A percentile compares a stretch with the other conserved stretches of the same genome.
These are phyloP conservation scores for Pulveroboletus sp. DNA, from an alignment of 768 basidiomycete species.

Conservation along the genomic window DNA sequence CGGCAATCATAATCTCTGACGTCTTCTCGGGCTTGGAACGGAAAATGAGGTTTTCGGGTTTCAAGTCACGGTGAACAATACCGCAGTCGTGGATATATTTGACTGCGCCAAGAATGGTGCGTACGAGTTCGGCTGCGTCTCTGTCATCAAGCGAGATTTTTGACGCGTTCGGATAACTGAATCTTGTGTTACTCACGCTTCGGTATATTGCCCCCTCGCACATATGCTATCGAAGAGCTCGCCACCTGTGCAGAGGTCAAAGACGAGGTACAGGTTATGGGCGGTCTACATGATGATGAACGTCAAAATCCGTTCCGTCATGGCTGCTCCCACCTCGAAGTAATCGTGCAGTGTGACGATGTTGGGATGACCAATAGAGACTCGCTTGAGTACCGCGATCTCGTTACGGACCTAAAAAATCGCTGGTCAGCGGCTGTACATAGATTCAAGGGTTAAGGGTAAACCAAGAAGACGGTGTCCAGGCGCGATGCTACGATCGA, in stretches of 20 bases:
- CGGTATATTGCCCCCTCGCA: conserved; percentile 94
- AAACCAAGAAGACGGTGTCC: background rate
- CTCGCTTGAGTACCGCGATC: conserved; percentile 88
- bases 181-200: conserved; percentile 55
- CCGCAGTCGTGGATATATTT: conserved; percentile 87
- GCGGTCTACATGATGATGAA: conserved; percentile 51
- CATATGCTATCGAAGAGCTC: conserved; percentile 99
- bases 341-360: conserved; percentile 95
- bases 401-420: conserved; percentile 83
- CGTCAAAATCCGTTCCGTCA: background rate
- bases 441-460: conserved; percentile 14
- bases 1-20: conserved; percentile 94
- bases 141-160: conserved; percentile 39
- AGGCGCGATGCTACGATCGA: conserved; percentile 12
- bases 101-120: conserved; percentile 83
- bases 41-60: conserved; percentile 98
- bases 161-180: background rate
- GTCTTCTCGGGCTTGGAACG: conserved; percentile 75
- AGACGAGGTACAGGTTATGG: conserved; percentile 90
- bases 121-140: conserved; percentile 85
- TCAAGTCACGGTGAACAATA: conserved; percentile 95
- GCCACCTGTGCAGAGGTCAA: conserved; percentile 95
- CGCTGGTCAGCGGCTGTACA: conserved; percentile 7
- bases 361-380: conserved; percentile 86
- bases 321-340: conserved; percentile 62